Base-by-base conservation (phyloP, 202 grass and related monocot genomes). In the Zizania palustris region DNA sequence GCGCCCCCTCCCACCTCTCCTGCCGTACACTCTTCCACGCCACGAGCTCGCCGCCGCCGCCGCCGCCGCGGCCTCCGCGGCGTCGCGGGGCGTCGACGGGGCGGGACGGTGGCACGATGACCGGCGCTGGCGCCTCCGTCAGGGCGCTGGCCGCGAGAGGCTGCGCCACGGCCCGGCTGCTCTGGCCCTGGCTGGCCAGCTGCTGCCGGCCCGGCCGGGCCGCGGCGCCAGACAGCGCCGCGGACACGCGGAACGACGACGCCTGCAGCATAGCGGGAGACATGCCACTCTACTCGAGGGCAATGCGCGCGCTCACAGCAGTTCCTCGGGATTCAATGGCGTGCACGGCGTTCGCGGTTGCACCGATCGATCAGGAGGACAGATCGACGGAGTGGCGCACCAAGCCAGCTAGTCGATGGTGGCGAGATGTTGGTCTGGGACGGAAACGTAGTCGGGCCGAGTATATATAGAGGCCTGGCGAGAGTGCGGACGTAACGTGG, bases 1-100 rank as follows among this genome's bases (percentile, higher is more conserved):
- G 85, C 20, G 81, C 75, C 8, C 96, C 96, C 35, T 92, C 83
- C 96, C 96, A 99, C 78, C 87, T 88, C 85, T 99, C 96, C 82
- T 96, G 87, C 63, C 70, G 84, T 60, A 99, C 3, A 67, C 92
- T 99, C 69, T 67, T 96, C 96, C 96, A 99, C 45, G 92, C 96
- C 71, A 90, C 86, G 60, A 90, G 82, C 67, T 89, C 80, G 42
- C 83, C 63, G 6, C 60, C n/a, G n/a, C n/a, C n/a, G n/a, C n/a
- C n/a, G n/a, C n/a, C 83, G 13, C 62, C 7, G 3, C 81, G 48
- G 0, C 65, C 71, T 5, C 72, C 82, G 2, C 77, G 71, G 66
- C 81, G 75, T 4, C 83, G 49, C 1, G 92, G 83, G 16, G 81
- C 44, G 0, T 65, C 65, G 20, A 90, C 65, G 4, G 69, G 77